Percentiles rank a stretch among this genome's conserved stretches.
Evolutionary conservation across 805 yeast species (phyloP).

Genomic region (Dipodascopsis tothii): DNA sequence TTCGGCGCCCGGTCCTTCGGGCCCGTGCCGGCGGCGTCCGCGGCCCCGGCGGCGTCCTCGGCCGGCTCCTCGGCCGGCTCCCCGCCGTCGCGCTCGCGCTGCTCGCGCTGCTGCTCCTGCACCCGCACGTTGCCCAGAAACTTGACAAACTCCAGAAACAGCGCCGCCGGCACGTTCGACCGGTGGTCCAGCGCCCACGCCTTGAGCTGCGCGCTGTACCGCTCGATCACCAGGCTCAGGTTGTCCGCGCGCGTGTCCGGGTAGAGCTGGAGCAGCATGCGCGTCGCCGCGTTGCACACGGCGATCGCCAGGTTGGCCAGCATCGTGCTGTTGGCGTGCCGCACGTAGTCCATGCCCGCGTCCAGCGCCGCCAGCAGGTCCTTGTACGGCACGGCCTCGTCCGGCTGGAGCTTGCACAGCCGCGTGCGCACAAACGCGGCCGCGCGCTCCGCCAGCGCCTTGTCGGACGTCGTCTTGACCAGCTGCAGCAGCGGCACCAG

Average conservation of each 20-base stretch:
- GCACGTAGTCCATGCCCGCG: not conserved
- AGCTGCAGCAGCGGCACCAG: slow-evolving; percentile 52
- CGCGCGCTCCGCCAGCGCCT: slow-evolving; percentile 63
- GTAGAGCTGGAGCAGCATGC: not conserved
- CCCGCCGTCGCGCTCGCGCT: slow-evolving; percentile 24
- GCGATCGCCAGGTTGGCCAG: not conserved
- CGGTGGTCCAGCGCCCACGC: not conserved
- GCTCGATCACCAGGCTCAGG: not conserved
- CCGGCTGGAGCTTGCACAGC: slow-evolving; percentile 38
- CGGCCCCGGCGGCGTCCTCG: too few relatives aligned
- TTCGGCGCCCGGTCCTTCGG: too few relatives aligned
- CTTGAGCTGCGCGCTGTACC: not conserved
- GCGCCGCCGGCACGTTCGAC: not conserved
- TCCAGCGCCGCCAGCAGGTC: not conserved
- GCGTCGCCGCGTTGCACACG: not conserved
- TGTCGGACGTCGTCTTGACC: slow-evolving; percentile 62
- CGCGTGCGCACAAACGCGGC: slow-evolving; percentile 59
- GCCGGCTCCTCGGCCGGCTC: slow-evolving; percentile 25
- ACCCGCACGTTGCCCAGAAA: not conserved
- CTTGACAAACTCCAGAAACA: not conserved
- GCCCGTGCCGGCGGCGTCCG: too few relatives aligned
- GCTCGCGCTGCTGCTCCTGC: not conserved
- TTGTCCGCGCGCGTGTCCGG: not conserved
- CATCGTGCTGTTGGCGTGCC: not conserved
- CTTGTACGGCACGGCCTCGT: not conserved